Evolutionary conservation across 129 eudicot genomes (phyloP).

Genomic region (Chrysanthemum makinoi): DNA sequence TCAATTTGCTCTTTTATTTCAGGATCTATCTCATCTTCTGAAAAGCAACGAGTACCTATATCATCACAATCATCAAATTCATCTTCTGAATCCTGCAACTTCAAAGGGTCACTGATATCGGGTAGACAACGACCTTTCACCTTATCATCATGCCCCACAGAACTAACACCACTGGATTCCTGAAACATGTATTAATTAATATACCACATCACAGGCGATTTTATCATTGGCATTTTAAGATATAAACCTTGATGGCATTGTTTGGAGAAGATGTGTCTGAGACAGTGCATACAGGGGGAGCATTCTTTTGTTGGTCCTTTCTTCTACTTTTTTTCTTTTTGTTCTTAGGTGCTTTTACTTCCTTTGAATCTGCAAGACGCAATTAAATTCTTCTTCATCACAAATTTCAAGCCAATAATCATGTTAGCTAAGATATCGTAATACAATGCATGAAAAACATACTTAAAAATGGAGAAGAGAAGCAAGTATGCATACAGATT

Average conservation of each 20-base stretch:
- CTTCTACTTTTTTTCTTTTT: constrained; percentile 78
- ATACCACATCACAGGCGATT: neutral
- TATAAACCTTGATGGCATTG: constrained; percentile 37
- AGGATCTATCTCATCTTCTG: constrained; percentile 69
- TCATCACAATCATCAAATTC: constrained; percentile 74
- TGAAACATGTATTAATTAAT: constrained; percentile 28
- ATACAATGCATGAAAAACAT: neutral
- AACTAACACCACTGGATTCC: constrained; percentile 51
- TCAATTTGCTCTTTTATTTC: constrained; percentile 72
- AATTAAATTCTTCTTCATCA: constrained; percentile 11
- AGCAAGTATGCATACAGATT: constrained; percentile 16
- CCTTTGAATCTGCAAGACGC: constrained; percentile 61
- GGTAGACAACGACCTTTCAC: constrained; percentile 29
- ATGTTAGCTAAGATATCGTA: neutral
- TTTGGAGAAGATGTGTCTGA: constrained; percentile 35
- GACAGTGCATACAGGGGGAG: constrained; percentile 38
- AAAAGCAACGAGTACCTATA: constrained; percentile 29
- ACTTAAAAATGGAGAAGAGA: constrained; percentile 7
- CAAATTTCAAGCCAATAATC: constrained; percentile 3
- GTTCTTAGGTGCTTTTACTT: constrained; percentile 56
- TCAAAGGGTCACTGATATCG: constrained; percentile 35
- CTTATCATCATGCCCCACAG: constrained; percentile 32
- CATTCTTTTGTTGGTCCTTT: constrained; percentile 66
- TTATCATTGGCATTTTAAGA: constrained; percentile 20
- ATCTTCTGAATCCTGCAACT: constrained; percentile 41